Conservation (phyloP, 2,329 filamentous ascomycete genomes). For the Stachybotrys chlorohalonatus region DNA sequence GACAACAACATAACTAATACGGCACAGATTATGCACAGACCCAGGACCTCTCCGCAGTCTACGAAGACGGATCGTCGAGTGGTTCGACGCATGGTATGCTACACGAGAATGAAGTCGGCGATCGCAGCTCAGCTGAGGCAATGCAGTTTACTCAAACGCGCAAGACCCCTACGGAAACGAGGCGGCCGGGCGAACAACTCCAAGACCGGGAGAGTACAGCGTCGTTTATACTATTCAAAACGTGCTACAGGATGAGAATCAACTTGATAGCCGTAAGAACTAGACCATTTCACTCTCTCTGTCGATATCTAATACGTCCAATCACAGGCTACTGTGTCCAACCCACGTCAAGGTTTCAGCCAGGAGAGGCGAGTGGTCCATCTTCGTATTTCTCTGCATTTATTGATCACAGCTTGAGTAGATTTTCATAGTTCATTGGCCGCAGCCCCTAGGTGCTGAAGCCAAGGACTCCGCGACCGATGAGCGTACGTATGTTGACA, state of each 20-base stretch:
- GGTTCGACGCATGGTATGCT: too few species aligned
- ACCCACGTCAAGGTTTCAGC: constrained; percentile 27
- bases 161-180: not conserved
- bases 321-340: constrained; percentile 30
- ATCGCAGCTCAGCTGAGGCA: too few species aligned
- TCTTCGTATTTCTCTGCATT: not conserved
- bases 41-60: too few species aligned
- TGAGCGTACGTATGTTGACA: constrained; percentile 22
- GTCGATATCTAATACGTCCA: not conserved
- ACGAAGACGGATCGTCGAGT: too few species aligned
- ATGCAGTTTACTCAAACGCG: too few species aligned
- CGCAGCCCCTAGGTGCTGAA: constrained; percentile 35
- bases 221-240: constrained; percentile 6
- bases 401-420: constrained; percentile 10
- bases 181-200: constrained; percentile 13
- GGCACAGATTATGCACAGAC: too few species aligned
- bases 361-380: constrained; percentile 26
- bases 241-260: constrained; percentile 11
- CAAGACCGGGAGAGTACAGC: constrained; percentile 5
- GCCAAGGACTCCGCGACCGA: constrained; percentile 22
- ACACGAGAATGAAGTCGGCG: too few species aligned
- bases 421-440: constrained; percentile 49
- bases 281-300: not conserved
- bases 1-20: too few species aligned
- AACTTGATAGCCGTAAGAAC: constrained; percentile 27